A percentile compares a stretch with the other conserved stretches of the same genome.
phyloP scores from a whole-genome alignment of 2,329 filamentous ascomycete genomes.

The Aspergillus sp. region DNA sequence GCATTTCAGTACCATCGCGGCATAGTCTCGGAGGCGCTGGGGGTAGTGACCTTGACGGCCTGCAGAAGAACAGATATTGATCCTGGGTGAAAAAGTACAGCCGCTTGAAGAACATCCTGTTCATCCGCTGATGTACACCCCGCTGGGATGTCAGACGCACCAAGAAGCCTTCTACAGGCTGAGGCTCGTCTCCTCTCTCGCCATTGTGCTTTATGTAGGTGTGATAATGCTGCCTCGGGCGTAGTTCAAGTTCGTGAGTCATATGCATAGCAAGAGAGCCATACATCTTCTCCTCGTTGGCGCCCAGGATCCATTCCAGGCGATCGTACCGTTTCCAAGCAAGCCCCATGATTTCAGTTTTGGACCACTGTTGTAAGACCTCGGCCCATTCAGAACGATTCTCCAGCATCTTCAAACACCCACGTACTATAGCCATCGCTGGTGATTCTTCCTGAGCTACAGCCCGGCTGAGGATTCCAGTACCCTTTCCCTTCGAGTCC shows the following conservation, averaged over 20 bases:
- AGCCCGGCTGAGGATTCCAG: slow-evolving; percentile 40
- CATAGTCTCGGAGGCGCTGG: slow-evolving; percentile 60
- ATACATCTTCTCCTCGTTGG: slow-evolving; percentile 69
- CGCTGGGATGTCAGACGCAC: slow-evolving; percentile 65
- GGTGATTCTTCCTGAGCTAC: slow-evolving; percentile 55
- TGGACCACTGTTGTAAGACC: slow-evolving; percentile 61
- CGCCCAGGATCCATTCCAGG: slow-evolving; percentile 67
- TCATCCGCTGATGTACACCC: slow-evolving; percentile 59
- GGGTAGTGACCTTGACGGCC: slow-evolving; percentile 60
- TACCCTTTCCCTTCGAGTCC: slow-evolving; percentile 47
- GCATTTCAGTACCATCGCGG: slow-evolving; percentile 49
- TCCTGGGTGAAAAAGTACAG: slow-evolving; percentile 67
- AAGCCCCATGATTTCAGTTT: slow-evolving; percentile 61
- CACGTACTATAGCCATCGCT: slow-evolving; percentile 57
- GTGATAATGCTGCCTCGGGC: slow-evolving; percentile 66
- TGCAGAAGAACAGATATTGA: slow-evolving; percentile 63
- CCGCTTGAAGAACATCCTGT: slow-evolving; percentile 65
- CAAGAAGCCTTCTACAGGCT: slow-evolving; percentile 67
- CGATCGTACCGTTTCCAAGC: slow-evolving; percentile 71
- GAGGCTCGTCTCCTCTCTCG: slow-evolving; percentile 56
- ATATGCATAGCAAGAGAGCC: slow-evolving; percentile 68
- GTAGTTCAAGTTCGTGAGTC: slow-evolving; percentile 66
- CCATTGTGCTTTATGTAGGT: slow-evolving; percentile 48
- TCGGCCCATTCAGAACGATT: slow-evolving; percentile 61
- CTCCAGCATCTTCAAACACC: slow-evolving; percentile 61